Evolutionary conservation across 495 filamentous ascomycete species (phyloP).

Genomic region (Staphylotrichum tortipilum): DNA sequence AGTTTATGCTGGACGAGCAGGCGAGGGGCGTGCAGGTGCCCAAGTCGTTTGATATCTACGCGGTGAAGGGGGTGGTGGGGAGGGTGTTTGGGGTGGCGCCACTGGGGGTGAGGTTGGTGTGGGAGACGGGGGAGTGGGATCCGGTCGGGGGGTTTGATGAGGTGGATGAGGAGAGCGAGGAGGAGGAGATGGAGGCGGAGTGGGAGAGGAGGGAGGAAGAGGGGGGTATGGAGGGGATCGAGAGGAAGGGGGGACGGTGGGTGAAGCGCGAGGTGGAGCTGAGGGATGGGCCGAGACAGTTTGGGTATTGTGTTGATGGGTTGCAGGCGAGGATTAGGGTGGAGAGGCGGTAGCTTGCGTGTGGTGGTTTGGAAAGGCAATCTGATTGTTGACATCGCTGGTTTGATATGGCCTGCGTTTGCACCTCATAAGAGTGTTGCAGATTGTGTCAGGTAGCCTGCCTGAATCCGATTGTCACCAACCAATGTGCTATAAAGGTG

Average conservation of each 20-base stretch:
- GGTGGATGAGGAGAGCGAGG: conserved; percentile 46
- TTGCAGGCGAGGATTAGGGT: conserved; percentile 60
- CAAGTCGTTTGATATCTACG: conserved; percentile 67
- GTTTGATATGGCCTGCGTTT: no score
- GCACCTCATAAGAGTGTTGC: not conserved
- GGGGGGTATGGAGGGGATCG: conserved; percentile 4
- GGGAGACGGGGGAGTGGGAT: conserved; percentile 81
- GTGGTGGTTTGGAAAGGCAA: not conserved
- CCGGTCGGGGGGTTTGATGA: conserved; percentile 58
- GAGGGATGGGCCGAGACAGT: conserved; percentile 66
- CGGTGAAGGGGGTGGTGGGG: conserved; percentile 67
- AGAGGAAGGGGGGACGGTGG: conserved; percentile 42
- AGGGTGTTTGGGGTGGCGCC: conserved; percentile 59
- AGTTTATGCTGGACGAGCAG: conserved; percentile 39
- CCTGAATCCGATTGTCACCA: not conserved
- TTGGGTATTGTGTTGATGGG: conserved; percentile 76
- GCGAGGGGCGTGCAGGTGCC: conserved; percentile 52
- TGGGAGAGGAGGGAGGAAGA: conserved; percentile 10
- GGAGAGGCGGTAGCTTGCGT: conserved; percentile 33
- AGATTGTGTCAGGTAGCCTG: not conserved
- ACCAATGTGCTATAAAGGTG: no score
- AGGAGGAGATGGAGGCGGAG: conserved; percentile 33
- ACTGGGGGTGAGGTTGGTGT: conserved; percentile 55
- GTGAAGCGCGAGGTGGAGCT: conserved; percentile 71
- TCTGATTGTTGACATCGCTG: no score